Evolutionary conservation across 2,329 filamentous ascomycete genomes (phyloP).

Genomic region (Colletotrichum tanaceti): DNA sequence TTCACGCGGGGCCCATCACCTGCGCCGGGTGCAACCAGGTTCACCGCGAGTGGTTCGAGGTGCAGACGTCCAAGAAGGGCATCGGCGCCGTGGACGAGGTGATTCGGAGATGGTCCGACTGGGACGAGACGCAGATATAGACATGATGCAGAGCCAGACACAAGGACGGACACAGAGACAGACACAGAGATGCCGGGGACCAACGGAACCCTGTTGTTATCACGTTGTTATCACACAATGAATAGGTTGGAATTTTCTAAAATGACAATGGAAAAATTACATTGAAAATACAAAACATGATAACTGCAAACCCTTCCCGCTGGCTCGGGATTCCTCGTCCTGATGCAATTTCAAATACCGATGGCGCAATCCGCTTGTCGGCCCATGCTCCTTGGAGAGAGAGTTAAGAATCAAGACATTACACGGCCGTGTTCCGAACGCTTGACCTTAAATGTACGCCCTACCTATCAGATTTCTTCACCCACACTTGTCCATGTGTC

Average conservation of each 20-base stretch:
- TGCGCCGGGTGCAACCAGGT: conserved; percentile 85
- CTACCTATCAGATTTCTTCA: neutral
- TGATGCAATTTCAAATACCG: conserved; percentile 35
- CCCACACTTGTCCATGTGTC: neutral
- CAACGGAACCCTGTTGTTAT: conserved; percentile 19
- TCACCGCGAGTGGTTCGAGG: conserved; percentile 96
- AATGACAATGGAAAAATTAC: neutral
- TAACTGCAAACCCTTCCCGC: neutral
- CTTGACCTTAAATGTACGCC: no score
- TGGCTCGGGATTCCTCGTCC: neutral
- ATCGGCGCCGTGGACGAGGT: conserved; percentile 75
- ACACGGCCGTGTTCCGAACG: conserved; percentile 5
- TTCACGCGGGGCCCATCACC: conserved; percentile 64
- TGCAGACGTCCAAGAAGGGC: conserved; percentile 78
- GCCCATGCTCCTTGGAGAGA: conserved; percentile 4
- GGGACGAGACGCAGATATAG: conserved; percentile 77
- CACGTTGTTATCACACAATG: neutral
- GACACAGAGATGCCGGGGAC: neutral
- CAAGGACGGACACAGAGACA: no score
- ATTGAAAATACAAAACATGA: no score
- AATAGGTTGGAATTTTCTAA: neutral
- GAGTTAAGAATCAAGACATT: no score
- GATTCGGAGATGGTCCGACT: conserved; percentile 85
- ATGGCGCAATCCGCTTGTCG: conserved; percentile 23
- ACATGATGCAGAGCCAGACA: no score